phyloP scores from a whole-genome alignment of 2,329 filamentous ascomycete genomes.

The Monilinia aucupariae region DNA sequence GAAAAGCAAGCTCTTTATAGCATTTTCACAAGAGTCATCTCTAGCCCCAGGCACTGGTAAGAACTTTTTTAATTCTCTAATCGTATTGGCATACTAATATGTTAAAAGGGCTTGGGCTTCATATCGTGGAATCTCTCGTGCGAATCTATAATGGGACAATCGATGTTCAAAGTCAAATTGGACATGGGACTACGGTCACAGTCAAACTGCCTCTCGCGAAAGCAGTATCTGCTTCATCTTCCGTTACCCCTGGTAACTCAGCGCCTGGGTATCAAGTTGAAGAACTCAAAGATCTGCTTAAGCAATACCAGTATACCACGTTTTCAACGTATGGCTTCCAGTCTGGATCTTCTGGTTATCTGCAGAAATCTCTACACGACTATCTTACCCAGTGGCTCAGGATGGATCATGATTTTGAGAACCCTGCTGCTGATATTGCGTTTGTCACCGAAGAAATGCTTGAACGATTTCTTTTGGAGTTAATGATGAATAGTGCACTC shows the following conservation, averaged over 20 bases:
- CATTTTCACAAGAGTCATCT: conserved; percentile 56
- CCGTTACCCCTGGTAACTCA: neutral
- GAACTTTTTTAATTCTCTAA: neutral
- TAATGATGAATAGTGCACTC: neutral
- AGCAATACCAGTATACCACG: neutral
- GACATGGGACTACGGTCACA: conserved; percentile 48
- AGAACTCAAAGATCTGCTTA: neutral
- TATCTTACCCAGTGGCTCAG: conserved; percentile 12
- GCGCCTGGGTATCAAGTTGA: neutral
- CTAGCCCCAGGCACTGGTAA: conserved; percentile 52
- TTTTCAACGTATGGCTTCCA: conserved; percentile 11
- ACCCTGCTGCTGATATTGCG: neutral
- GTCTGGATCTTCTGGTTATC: neutral
- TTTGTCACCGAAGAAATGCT: conserved; percentile 9
- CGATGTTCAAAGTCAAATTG: conserved; percentile 48
- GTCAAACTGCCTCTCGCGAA: conserved; percentile 35
- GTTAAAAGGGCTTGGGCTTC: conserved; percentile 45
- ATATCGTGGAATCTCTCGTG: conserved; percentile 55
- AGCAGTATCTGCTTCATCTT: neutral
- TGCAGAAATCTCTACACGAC: conserved; percentile 1
- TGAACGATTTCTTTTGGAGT: neutral
- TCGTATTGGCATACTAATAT: neutral
- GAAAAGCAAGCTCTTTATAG: conserved; percentile 52
- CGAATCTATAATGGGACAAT: conserved; percentile 53
- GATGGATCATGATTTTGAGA: neutral